phyloP scores from a whole-genome alignment of 441 rosid genomes.

The Erodium trifolium region DNA sequence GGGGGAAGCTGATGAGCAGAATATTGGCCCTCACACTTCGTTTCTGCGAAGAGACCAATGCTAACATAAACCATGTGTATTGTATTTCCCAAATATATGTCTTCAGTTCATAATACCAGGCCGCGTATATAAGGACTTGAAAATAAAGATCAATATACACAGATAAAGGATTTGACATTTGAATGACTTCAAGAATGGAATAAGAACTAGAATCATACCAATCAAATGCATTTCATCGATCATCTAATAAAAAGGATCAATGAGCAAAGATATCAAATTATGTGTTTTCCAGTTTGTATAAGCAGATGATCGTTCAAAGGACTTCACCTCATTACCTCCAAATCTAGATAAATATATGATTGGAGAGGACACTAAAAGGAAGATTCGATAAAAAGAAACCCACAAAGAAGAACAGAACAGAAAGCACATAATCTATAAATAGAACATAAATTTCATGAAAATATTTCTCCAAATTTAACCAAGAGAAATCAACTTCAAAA shows the following conservation, averaged over 20 bases:
- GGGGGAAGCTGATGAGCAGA: constrained; percentile 14
- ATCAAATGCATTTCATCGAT: not conserved
- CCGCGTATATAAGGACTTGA: not conserved
- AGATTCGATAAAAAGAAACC: not conserved
- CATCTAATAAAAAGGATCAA: too few species aligned
- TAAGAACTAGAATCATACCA: too few species aligned
- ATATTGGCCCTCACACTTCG: constrained; percentile 16
- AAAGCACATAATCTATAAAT: too few species aligned
- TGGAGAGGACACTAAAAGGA: not conserved
- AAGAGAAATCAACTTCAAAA: not conserved
- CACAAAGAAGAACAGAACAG: not conserved
- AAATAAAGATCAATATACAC: not conserved
- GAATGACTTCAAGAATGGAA: too few species aligned
- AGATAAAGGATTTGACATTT: not conserved
- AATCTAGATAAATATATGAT: not conserved
- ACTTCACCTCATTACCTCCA: not conserved
- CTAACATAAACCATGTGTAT: not conserved
- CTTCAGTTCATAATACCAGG: too few species aligned
- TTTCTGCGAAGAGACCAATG: constrained; percentile 12
- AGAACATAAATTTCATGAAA: too few species aligned
- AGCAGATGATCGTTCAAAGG: not conserved
- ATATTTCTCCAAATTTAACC: not conserved
- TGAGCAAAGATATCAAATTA: too few species aligned
- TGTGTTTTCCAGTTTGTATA: not conserved
- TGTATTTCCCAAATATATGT: not conserved